Evolutionary conservation across 169 alveolate species (phyloP).

Genomic region (Plasmodium yoelii): DNA sequence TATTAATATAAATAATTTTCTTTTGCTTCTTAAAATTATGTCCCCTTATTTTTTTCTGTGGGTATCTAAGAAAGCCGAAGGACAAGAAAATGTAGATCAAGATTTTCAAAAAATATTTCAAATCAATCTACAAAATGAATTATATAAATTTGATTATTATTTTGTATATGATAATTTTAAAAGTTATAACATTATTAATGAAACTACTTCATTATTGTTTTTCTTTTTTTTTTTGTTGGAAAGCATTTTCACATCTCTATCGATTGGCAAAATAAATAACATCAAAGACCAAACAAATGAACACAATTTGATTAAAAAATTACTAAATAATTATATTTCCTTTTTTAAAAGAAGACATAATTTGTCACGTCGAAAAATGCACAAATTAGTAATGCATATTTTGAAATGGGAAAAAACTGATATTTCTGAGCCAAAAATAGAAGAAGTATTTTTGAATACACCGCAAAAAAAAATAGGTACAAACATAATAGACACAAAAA

Average conservation of each 20-base stretch:
- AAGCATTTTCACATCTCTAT: not conserved
- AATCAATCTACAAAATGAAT: slow-evolving; percentile 1
- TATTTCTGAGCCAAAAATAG: not conserved
- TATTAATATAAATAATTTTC: slow-evolving; percentile 63
- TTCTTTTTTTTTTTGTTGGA: slow-evolving; percentile 13
- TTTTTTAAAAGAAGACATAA: slow-evolving; percentile 1
- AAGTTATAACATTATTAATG: slow-evolving; percentile 24
- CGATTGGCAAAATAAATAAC: slow-evolving; percentile 8
- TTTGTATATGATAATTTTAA: slow-evolving; percentile 14
- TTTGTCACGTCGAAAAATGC: not conserved
- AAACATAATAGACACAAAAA: not conserved
- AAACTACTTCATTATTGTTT: slow-evolving; percentile 11
- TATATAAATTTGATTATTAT: slow-evolving; percentile 4
- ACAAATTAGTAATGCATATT: not conserved
- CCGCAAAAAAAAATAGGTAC: not conserved
- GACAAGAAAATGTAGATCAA: not conserved
- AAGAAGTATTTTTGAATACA: not conserved
- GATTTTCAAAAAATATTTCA: not conserved
- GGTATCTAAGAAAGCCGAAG: slow-evolving; percentile 12
- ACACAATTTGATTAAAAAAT: not conserved
- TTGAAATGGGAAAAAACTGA: not conserved
- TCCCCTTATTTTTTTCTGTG: slow-evolving; percentile 62
- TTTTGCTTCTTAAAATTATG: slow-evolving; percentile 53
- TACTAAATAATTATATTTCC: slow-evolving; percentile 1
- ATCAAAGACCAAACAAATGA: not conserved